Evolutionary conservation across 306 rosid species (phyloP), one percentile per base, ranked within the genome.

Genomic region (Alnus rubra): DNA sequence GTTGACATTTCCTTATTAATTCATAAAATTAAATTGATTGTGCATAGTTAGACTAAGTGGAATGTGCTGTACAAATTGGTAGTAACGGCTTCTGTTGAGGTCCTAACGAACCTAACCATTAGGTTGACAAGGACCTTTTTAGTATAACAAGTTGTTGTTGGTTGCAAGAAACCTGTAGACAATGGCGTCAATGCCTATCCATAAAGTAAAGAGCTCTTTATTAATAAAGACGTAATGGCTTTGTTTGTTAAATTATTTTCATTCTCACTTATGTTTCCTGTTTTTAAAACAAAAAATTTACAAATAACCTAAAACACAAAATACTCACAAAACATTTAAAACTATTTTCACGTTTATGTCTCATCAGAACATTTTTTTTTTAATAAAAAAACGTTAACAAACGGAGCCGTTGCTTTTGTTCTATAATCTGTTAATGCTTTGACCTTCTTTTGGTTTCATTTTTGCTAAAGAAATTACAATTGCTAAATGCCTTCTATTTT

Each of bases 401-500:
- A 23, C 28, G 28, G 28, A 23, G 28, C 28, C 28, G 28, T 23
- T n/a, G 18, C 9, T 56, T 19, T 2, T 39, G 19, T 37, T 28
- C 60, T 52, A 28, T 50, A 2, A 19, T 67, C 54, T n/a, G 3
- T 54, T 42, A 54, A 28, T 69, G 33, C 13, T n/a, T 52, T 8
- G 48, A n/a, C 19, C 1, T 15, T 64, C 74, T 42, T 28, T 31
- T 72, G 7, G 52, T 42, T 42, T 42, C 45, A 42, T 42, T 42
- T 42, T 42, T 42, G 7, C 74, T 14, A 1, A 31, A 19, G 8
- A 28, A 7, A 18, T 11, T 51, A 28, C 74, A 62, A 75, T 30
- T 76, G 81, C 50, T 84, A 75, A 82, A 68, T 33, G 50, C 23
- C 35, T 45, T 81, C 72, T 45, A 30, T 65, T 83, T 35, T 52